Percentiles rank a stretch among this genome's conserved stretches.
Conservation (phyloP, 306 rosid genomes). For the Dalbergia cultrata region DNA sequence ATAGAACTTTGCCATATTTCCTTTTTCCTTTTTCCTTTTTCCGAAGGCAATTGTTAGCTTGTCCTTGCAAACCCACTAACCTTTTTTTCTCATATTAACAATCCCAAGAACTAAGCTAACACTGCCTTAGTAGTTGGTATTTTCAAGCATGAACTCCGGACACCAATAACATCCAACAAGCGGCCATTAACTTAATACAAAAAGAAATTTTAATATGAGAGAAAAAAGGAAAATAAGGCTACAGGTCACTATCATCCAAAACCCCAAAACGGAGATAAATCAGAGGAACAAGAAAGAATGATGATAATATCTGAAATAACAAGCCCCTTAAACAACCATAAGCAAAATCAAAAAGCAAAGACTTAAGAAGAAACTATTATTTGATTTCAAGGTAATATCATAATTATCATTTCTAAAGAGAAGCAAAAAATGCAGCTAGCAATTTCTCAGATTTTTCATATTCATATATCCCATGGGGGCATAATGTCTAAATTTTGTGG, state of each 20-base stretch:
- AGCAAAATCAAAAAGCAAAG: constrained; percentile 21
- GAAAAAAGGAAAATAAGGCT: background rate
- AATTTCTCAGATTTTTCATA: background rate
- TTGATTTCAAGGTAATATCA: constrained; percentile 14
- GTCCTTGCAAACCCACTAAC: too few relatives aligned
- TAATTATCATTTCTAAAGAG: constrained; percentile 24
- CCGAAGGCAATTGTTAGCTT: too few relatives aligned
- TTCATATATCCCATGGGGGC: background rate
- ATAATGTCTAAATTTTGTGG: constrained; percentile 12
- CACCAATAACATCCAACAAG: constrained; percentile 17
- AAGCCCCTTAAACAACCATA: background rate
- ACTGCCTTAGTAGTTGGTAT: background rate
- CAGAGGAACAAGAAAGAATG: background rate
- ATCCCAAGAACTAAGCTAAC: background rate
- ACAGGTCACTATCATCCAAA: constrained; percentile 10
- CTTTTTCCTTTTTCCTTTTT: too few relatives aligned
- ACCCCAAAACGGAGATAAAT: background rate
- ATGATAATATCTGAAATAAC: background rate
- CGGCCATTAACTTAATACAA: constrained; percentile 12
- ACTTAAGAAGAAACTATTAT: background rate
- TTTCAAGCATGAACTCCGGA: constrained; percentile 3
- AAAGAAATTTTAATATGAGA: background rate
- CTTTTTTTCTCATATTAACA: too few relatives aligned
- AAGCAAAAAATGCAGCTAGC: constrained; percentile 15
- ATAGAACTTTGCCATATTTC: too few relatives aligned